These are phyloP conservation scores for Coemansia sp. DNA, from an alignment of 192 early-diverging fungal species.

Conservation along the genomic window DNA sequence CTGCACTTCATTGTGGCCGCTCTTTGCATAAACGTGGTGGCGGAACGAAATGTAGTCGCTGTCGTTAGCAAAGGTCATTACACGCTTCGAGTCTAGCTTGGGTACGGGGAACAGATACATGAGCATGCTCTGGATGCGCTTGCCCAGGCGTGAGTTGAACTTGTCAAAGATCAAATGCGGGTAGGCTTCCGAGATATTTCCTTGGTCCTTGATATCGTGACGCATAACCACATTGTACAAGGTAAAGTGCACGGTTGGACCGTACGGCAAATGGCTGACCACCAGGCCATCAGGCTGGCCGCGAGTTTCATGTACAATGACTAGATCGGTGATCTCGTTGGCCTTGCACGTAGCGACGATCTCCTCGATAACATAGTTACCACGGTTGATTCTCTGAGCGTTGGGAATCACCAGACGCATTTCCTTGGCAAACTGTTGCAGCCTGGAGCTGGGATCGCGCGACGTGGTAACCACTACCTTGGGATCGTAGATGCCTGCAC, in stretches of 20 bases:
- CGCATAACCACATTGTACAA: conserved; percentile 96
- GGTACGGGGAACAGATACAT: conserved; percentile 98
- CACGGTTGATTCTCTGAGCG: conserved; percentile 96
- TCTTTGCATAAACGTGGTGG: conserved; percentile 94
- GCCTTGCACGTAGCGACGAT: conserved; percentile 92
- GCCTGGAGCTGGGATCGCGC: conserved; percentile 84
- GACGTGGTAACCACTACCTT: conserved; percentile 97
- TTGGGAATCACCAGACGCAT: conserved; percentile 94
- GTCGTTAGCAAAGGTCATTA: conserved; percentile 97
- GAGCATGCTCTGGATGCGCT: conserved; percentile 78
- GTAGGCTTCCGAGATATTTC: conserved; percentile 95
- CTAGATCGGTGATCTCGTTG: conserved; percentile 93
- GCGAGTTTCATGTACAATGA: conserved; percentile 93
- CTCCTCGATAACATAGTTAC: conserved; percentile 92
- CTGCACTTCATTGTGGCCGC: conserved; percentile 83
- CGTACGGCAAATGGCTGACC: conserved; percentile 94
- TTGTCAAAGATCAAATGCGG: conserved; percentile 97
- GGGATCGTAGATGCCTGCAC: conserved; percentile 88
- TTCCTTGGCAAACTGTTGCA: conserved; percentile 97
- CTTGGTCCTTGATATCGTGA: conserved; percentile 95
- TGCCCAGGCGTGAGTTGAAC: conserved; percentile 85
- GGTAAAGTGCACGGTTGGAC: conserved; percentile 96
- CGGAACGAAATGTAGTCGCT: conserved; percentile 96
- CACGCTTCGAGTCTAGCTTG: conserved; percentile 91
- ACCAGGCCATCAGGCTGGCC: conserved; percentile 97